phyloP scores from a whole-genome alignment of 305 asterid species.

The Vinca major region DNA sequence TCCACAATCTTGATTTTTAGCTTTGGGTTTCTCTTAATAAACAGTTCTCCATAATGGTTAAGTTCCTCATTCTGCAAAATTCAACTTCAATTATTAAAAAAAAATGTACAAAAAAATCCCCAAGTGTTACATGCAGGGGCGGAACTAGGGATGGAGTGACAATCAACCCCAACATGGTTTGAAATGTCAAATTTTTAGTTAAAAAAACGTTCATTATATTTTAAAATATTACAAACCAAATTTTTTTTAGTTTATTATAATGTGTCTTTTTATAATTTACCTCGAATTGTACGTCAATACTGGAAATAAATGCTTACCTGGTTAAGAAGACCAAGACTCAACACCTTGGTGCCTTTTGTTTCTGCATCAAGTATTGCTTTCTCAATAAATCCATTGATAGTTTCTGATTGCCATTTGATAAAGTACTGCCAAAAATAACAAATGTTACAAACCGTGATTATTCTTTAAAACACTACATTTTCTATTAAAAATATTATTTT shows the following conservation, averaged over 20 bases:
- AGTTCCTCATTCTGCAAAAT: conserved; percentile 37
- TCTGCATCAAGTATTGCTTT: conserved; percentile 65
- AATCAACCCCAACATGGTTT: no score
- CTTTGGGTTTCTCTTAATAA: conserved; percentile 27
- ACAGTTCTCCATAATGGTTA: conserved; percentile 35
- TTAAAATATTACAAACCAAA: no score
- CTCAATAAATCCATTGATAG: conserved; percentile 45
- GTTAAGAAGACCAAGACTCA: conserved; percentile 65
- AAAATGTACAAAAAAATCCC: neutral
- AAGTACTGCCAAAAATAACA: conserved; percentile 7
- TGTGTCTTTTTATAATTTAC: no score
- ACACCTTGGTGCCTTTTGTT: conserved; percentile 43
- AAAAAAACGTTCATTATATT: no score
- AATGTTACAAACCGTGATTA: neutral
- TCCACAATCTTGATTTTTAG: conserved; percentile 29
- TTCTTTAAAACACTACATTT: no score
- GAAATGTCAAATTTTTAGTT: no score
- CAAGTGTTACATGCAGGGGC: neutral
- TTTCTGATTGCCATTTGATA: conserved; percentile 35
- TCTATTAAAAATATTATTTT: no score
- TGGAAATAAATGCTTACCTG: conserved; percentile 32
- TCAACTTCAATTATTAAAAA: neutral
- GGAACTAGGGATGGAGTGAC: no score
- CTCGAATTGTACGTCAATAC: no score
- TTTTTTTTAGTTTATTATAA: no score